Percentiles rank a stretch among this genome's conserved stretches.
These are phyloP conservation scores for Mycena rosella DNA, from an alignment of 768 basidiomycete genomes.

Conservation along the genomic window DNA sequence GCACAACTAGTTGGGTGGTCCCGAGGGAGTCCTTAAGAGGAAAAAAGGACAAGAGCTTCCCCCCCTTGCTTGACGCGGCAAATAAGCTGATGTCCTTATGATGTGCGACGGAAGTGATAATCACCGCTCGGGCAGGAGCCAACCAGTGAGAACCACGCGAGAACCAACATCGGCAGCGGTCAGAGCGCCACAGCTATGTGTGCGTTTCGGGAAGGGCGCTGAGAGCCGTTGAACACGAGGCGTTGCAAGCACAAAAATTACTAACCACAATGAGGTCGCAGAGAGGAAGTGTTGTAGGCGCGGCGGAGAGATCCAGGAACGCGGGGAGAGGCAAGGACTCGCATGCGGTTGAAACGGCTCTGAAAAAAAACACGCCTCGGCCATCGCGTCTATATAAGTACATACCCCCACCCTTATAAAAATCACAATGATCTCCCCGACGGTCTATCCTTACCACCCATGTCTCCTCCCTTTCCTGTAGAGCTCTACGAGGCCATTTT, in stretches of 20 bases:
- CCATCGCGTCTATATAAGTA: too few relatives aligned
- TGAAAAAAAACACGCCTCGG: background rate
- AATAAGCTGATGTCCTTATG: slow-evolving; percentile 50
- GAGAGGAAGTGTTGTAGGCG: slow-evolving; percentile 19
- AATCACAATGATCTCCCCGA: slow-evolving; percentile 20
- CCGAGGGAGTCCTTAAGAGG: slow-evolving; percentile 85
- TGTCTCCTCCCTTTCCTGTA: slow-evolving; percentile 64
- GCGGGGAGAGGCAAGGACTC: slow-evolving; percentile 15
- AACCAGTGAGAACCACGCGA: slow-evolving; percentile 81
- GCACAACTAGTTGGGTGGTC: slow-evolving; percentile 81
- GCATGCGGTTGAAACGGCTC: slow-evolving; percentile 26
- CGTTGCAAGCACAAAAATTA: slow-evolving; percentile 15
- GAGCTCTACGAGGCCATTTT: slow-evolving; percentile 74
- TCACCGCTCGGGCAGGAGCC: slow-evolving; percentile 87
- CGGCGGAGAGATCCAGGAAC: slow-evolving; percentile 15
- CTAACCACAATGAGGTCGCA: slow-evolving; percentile 36
- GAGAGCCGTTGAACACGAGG: slow-evolving; percentile 34
- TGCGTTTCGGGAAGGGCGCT: slow-evolving; percentile 72
- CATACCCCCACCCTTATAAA: too few relatives aligned
- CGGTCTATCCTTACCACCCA: too few relatives aligned
- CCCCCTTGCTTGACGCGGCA: slow-evolving; percentile 65
- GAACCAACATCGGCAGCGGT: slow-evolving; percentile 63
- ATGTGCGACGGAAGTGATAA: slow-evolving; percentile 51
- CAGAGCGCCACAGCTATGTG: slow-evolving; percentile 76
- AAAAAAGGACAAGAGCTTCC: slow-evolving; percentile 85